Evolutionary conservation across 2,329 filamentous ascomycete genomes (phyloP).

Genomic region (Bertia moriformis): DNA sequence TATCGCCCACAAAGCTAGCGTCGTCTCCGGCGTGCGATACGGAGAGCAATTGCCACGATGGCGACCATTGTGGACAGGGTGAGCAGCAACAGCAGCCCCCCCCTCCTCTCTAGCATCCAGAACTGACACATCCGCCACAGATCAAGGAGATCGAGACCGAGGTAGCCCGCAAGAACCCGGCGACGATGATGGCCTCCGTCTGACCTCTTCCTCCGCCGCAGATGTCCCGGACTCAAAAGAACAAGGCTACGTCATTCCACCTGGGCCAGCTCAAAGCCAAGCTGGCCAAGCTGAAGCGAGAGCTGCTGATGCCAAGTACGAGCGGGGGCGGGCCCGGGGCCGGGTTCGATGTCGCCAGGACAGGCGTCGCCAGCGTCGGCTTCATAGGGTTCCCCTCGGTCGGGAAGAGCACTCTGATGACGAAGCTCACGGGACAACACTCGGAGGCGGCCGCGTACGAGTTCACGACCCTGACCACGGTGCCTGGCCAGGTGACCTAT

Average conservation of each 20-base stretch:
- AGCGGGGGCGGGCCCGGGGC: constrained; percentile 70
- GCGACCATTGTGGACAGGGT: constrained; percentile 96
- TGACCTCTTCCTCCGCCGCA: constrained; percentile 19
- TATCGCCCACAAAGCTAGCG: no score
- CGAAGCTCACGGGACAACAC: constrained; percentile 81
- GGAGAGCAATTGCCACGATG: no score
- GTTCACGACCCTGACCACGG: constrained; percentile 94
- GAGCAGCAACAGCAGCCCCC: constrained; percentile 15
- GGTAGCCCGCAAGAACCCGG: constrained; percentile 34
- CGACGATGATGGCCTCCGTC: no score
- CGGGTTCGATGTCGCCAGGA: constrained; percentile 94
- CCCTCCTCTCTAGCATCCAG: constrained; percentile 3
- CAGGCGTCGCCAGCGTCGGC: constrained; percentile 88
- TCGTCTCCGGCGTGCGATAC: no score
- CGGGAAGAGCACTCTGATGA: constrained; percentile 97
- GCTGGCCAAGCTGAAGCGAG: constrained; percentile 90
- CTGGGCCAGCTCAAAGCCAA: constrained; percentile 95
- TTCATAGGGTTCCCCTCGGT: constrained; percentile 98
- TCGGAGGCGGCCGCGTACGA: constrained; percentile 96
- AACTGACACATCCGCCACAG: constrained; percentile 38
- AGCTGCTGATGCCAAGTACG: constrained; percentile 71
- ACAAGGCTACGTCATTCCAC: constrained; percentile 88
- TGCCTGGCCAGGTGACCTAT: constrained; percentile 88
- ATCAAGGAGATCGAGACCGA: constrained; percentile 96
- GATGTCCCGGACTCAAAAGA: constrained; percentile 96